Base-by-base conservation (phyloP, 208 protist species). In the Balamuthia mandrillaris region DNA sequence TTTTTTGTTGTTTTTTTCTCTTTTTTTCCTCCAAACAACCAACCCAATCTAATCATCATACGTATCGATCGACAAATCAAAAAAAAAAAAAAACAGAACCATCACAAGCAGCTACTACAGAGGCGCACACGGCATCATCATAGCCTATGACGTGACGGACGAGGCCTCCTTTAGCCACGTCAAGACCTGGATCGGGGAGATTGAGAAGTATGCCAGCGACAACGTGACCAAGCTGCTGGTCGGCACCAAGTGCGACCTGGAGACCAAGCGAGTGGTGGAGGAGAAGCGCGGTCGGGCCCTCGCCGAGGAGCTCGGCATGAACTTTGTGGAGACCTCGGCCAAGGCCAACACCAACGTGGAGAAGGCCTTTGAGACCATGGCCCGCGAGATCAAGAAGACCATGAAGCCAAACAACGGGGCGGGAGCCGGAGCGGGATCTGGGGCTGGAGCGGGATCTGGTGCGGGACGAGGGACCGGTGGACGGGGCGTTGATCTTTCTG, bases 261-360 rank as follows among this genome's bases (percentile, higher is more conserved):
- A 95, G n/a, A 93, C 92, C 12, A 98, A 99, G 92, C 84, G 86
- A 24, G 85, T 89, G 10, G 96, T 98, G 12, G 95, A 97, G 88
- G 93, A 95, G 42, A 91, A 94, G 58, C 93, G 95, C 86, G 97
- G 95, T 21, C 91, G 91, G 78, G 94, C 98, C 87, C 98, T 99
- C 87, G 98, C 98, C 31, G 96, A 98, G 88, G 89, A 91, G 44
- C 92, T 99, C 18, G 92, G 93, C 72, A 98, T 99, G 82, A 96
- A 97, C 24, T 99, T 99, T 90, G 91, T 99, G 31, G 98, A 99
- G 92, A 99, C 98, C 14, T 97, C 94, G 68, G 97, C 98, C 1
- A 99, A 99, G 92, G 98, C 95, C 88, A 92, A 96, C 0, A 97
- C 95, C 10, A 99, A 99, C 86, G 98, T 99, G 37, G 98, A 99